A percentile compares a stretch with the other conserved stretches of the same genome.
Evolutionary conservation across 208 protist species (phyloP).

Genomic region (Leishmania aethiopica): DNA sequence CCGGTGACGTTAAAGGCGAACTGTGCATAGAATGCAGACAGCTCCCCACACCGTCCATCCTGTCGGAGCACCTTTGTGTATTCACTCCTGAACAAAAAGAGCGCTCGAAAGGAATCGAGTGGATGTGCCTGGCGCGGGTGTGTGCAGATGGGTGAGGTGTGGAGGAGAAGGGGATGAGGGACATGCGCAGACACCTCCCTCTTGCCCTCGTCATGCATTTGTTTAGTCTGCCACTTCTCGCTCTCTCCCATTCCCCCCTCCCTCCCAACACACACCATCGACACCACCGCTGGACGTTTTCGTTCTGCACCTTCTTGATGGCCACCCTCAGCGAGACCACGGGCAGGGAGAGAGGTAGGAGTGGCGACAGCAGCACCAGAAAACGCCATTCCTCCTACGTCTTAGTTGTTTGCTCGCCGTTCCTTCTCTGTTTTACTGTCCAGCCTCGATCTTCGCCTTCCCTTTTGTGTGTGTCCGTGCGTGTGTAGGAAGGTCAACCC

Average conservation of each 20-base stretch:
- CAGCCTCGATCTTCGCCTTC: not conserved
- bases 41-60: not conserved
- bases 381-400: not conserved
- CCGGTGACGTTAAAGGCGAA: slow-evolving; percentile 6
- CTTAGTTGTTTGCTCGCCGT: not conserved
- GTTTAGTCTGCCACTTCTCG: not conserved
- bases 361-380: not conserved
- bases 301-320: not conserved
- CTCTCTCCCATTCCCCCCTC: not conserved
- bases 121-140: not conserved
- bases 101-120: not conserved
- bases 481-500: not conserved
- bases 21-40: not conserved
- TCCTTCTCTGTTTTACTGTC: not conserved
- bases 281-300: not conserved
- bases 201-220: not conserved
- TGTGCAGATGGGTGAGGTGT: not conserved
- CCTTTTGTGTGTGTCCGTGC: not conserved
- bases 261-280: not conserved
- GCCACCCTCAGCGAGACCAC: not conserved
- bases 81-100: not conserved
- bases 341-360: not conserved
- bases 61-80: not conserved
- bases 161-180: not conserved
- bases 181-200: not conserved